A percentile compares a stretch with the other conserved stretches of the same genome.
These are phyloP conservation scores for Claviceps sorghi DNA, from an alignment of 2,329 filamentous ascomycete genomes.

Conservation along the genomic window DNA sequence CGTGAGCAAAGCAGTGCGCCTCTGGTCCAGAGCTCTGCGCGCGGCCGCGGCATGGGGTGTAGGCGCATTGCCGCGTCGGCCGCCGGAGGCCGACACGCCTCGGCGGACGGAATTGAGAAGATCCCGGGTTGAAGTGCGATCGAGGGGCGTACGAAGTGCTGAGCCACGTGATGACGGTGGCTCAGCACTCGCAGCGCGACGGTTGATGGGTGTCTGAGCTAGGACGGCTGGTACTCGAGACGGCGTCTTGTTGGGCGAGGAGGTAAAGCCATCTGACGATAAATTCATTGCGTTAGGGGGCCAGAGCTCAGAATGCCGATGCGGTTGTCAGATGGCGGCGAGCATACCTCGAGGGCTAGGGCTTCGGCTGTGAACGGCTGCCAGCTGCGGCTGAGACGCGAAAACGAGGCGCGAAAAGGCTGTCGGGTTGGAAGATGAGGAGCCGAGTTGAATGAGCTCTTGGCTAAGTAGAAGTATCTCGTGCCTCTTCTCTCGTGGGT, in stretches of 20 bases:
- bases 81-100: slow-evolving; percentile 31
- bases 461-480: not conserved
- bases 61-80: slow-evolving; percentile 27
- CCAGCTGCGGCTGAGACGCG: not conserved
- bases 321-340: not conserved
- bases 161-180: slow-evolving; percentile 25
- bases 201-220: slow-evolving; percentile 13
- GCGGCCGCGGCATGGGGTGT: slow-evolving; percentile 50
- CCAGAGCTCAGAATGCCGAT: not conserved
- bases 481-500: not conserved
- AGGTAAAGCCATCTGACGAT: not conserved
- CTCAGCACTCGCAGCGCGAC: slow-evolving; percentile 18
- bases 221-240: slow-evolving; percentile 11
- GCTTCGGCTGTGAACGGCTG: not conserved
- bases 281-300: slow-evolving; percentile 1
- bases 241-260: slow-evolving; percentile 3
- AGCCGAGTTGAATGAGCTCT: not conserved
- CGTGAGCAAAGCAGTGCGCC: slow-evolving; percentile 44
- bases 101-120: slow-evolving; percentile 24
- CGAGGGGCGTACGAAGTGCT: slow-evolving; percentile 27
- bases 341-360: slow-evolving; percentile 1
- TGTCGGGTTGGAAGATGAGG: not conserved
- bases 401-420: not conserved
- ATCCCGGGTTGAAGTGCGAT: slow-evolving; percentile 20
- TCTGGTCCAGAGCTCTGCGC: slow-evolving; percentile 41